Percentiles rank a stretch among this genome's conserved stretches.
phyloP scores from a whole-genome alignment of 2,329 filamentous ascomycete species.

The Stylonectria norvegica region DNA sequence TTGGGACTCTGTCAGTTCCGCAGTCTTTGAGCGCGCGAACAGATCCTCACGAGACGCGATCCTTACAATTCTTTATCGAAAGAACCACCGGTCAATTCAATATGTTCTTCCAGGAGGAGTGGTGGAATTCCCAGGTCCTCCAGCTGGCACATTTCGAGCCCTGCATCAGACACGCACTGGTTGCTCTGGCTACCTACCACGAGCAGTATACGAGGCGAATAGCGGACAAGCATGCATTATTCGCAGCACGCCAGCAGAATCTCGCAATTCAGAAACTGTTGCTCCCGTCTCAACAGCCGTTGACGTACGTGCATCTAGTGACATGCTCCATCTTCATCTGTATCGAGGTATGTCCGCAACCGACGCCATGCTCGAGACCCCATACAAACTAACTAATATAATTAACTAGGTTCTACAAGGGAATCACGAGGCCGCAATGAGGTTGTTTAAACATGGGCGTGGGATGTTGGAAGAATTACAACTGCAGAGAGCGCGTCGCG shows the following conservation, averaged over 20 bases:
- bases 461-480: background rate
- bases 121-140: slow-evolving; percentile 7
- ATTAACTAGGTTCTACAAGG: background rate
- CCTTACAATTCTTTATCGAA: slow-evolving; percentile 10
- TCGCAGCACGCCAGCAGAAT: slow-evolving; percentile 8
- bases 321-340: slow-evolving; percentile 11
- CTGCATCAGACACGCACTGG: slow-evolving; percentile 9
- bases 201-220: slow-evolving; percentile 6
- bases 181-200: slow-evolving; percentile 10
- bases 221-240: slow-evolving; percentile 1
- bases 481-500: background rate
- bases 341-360: slow-evolving; percentile 3
- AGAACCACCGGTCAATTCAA: slow-evolving; percentile 4
- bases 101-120: slow-evolving; percentile 7
- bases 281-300: background rate
- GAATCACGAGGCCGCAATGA: background rate
- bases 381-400: background rate
- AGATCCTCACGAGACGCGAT: slow-evolving; percentile 4
- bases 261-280: background rate
- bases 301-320: slow-evolving; percentile 6
- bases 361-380: background rate
- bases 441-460: background rate
- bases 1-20: background rate
- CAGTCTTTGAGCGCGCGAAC: background rate
- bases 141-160: slow-evolving; percentile 8